Base-by-base conservation (phyloP, 2,329 filamentous ascomycete species). In the Exophiala sp. region DNA sequence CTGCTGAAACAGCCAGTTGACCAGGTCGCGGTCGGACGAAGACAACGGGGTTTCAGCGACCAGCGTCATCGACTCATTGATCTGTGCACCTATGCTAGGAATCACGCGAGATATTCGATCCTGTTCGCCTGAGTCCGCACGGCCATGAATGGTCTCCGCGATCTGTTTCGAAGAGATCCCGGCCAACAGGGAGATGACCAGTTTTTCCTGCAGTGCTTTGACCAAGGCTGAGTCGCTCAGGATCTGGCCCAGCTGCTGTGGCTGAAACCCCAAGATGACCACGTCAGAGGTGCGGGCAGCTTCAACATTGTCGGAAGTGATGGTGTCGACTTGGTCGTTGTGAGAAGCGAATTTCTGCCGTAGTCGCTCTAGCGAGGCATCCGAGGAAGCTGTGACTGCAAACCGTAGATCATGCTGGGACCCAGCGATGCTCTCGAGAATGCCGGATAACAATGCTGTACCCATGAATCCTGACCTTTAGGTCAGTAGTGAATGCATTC, bases 151-250 rank as follows among this genome's bases (percentile, higher is more conserved):
- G 9, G 8, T 29, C 39, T 47, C n/a, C 73, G 70, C 0, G 77
- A 62, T 44, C 69, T 33, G 21, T 24, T 12, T 12, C 16, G 45
- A 43, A 5, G 53, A 46, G 5, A 80, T 48, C 1, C 78, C 78
- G 1, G 78, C 78, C 1, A 72, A 74, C 1, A 81, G 72, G 58
- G 77, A 81, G 63, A 80, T 76, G 9, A 80, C 53, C 1, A 80
- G 68, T 58, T 80, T 81, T 3, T 66, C 63, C 0, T 64, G 59
- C 1, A 80, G 49, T 0, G 72, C 75, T 4, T 74, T 67, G 0
- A 58, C 46, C 2, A 79, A 59, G 0, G 70, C 72, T 0, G 69
- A 62, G 38, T 73, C 63, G 0, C 60, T 64, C 4, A 81, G 61
- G 0, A 74, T 69, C 0, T 58, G 36, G 9, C 68, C 61, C 1